Evolutionary conservation across 2,329 filamentous ascomycete species (phyloP).

Genomic region (Neoarthrinium moseri): DNA sequence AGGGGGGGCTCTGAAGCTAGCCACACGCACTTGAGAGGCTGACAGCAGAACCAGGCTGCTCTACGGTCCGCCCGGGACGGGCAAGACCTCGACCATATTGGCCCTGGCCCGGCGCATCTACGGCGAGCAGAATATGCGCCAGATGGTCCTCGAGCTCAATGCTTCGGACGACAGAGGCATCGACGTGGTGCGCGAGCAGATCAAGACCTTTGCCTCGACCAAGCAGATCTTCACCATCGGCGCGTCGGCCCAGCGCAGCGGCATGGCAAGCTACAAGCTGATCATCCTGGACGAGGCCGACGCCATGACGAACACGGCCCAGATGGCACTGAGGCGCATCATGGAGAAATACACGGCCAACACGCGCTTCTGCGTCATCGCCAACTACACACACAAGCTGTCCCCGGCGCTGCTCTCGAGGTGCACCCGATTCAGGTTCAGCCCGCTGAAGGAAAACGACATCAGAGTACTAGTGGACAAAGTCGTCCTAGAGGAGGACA

Average conservation of each 20-base stretch:
- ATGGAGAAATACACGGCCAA: slow-evolving; percentile 99
- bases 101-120: slow-evolving; percentile 93
- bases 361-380: slow-evolving; percentile 96
- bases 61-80: slow-evolving; percentile 93
- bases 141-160: slow-evolving; percentile 98
- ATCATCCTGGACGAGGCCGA: slow-evolving; percentile 99
- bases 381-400: slow-evolving; percentile 98
- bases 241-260: slow-evolving; percentile 42
- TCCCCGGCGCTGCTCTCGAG: slow-evolving; percentile 88
- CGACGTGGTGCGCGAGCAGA: slow-evolving; percentile 96
- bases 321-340: slow-evolving; percentile 94
- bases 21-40: too few relatives aligned
- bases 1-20: too few relatives aligned
- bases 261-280: slow-evolving; percentile 81
- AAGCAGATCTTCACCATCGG: slow-evolving; percentile 88
- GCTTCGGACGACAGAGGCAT: slow-evolving; percentile 97
- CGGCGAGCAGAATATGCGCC: slow-evolving; percentile 85
- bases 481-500: slow-evolving; percentile 82
- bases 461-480: slow-evolving; percentile 84
- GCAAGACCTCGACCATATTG: slow-evolving; percentile 95
- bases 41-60: too few relatives aligned
- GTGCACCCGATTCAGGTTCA: slow-evolving; percentile 94
- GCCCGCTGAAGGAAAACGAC: slow-evolving; percentile 84
- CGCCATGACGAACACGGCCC: slow-evolving; percentile 97
- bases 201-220: slow-evolving; percentile 98